phyloP scores from a whole-genome alignment of 345 rosid genomes.

The Hypericum androsaemum region DNA sequence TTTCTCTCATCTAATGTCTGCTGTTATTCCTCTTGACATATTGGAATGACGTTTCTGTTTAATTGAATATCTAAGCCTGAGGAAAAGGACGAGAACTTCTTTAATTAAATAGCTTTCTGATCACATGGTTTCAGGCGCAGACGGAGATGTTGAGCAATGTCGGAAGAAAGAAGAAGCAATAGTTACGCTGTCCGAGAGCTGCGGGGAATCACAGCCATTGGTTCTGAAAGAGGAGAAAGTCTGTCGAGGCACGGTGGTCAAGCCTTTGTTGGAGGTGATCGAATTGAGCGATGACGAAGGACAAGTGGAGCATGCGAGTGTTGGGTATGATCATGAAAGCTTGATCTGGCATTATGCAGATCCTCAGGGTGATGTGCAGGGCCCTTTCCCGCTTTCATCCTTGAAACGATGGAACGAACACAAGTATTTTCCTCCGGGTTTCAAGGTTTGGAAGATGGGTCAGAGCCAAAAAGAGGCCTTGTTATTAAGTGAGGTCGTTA shows the following conservation, averaged over 20 bases:
- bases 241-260: not conserved
- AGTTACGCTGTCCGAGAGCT: not conserved
- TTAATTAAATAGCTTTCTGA: no score
- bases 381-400: slow-evolving; percentile 51
- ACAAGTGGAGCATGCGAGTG: slow-evolving; percentile 14
- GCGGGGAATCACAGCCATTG: not conserved
- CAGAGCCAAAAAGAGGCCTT: slow-evolving; percentile 34
- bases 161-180: not conserved
- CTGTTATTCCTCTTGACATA: no score
- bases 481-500: slow-evolving; percentile 31
- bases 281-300: slow-evolving; percentile 52
- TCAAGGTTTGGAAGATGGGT: slow-evolving; percentile 65
- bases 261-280: slow-evolving; percentile 26
- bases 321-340: slow-evolving; percentile 15
- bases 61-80: no score
- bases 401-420: slow-evolving; percentile 53
- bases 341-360: slow-evolving; percentile 53
- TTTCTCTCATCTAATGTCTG: no score
- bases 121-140: no score
- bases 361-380: slow-evolving; percentile 49
- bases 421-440: slow-evolving; percentile 37
- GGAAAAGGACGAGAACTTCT: no score
- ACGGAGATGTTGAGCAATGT: no score
- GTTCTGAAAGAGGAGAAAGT: not conserved
- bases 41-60: no score